Conservation (phyloP, 1,139 yeast species). For the Zygosaccharomyces sapae region DNA sequence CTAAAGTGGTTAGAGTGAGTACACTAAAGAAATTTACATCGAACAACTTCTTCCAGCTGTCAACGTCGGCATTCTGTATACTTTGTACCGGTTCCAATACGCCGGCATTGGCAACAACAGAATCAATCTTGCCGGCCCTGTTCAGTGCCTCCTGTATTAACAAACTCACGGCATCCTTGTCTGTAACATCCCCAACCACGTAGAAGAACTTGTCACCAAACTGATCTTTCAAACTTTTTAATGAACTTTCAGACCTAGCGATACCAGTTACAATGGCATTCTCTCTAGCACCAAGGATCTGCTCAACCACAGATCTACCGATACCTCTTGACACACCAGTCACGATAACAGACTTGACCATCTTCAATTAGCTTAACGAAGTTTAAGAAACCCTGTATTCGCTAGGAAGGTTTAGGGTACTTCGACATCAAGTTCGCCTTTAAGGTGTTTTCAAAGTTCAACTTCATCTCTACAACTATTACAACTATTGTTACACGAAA, state of each 20-base stretch:
- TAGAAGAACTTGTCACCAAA: conserved; percentile 53
- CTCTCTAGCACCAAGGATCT: conserved; percentile 44
- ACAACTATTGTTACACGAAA: neutral
- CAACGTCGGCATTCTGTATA: conserved; percentile 42
- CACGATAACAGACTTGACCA: conserved; percentile 44
- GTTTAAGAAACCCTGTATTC: neutral
- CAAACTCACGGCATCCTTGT: conserved; percentile 40
- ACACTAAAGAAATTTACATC: conserved; percentile 79
- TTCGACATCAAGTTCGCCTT: neutral
- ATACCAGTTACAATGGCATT: conserved; percentile 66
- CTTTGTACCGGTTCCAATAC: conserved; percentile 69
- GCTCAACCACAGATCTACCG: conserved; percentile 65
- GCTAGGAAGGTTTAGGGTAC: neutral
- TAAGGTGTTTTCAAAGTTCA: neutral
- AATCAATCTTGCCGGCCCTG: conserved; percentile 52
- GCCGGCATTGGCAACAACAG: conserved; percentile 85
- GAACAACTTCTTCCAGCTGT: conserved; percentile 59
- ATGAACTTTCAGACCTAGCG: conserved; percentile 56
- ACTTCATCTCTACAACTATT: neutral
- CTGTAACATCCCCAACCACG: conserved; percentile 66
- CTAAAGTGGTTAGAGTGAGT: conserved; percentile 53
- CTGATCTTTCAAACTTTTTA: conserved; percentile 43
- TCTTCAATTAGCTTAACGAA: neutral
- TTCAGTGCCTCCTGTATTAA: conserved; percentile 48
- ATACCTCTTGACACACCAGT: conserved; percentile 81